A percentile compares a stretch with the other conserved stretches of the same genome.
These are phyloP conservation scores for Sordariomycetes sp. DNA, from an alignment of 2,329 filamentous ascomycete genomes.

Conservation along the genomic window DNA sequence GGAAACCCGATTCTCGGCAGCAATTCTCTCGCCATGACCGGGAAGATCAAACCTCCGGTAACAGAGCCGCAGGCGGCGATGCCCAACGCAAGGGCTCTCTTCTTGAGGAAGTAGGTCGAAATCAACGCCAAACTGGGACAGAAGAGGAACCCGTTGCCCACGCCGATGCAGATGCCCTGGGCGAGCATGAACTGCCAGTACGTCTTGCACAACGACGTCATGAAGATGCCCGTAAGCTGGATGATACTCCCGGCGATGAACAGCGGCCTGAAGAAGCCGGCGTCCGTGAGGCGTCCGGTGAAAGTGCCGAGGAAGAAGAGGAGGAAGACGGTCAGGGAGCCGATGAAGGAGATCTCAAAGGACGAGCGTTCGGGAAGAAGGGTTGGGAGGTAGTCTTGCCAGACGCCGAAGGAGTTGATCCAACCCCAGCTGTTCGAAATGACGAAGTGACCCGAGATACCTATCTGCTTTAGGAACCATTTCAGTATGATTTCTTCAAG, in stretches of 20 bases:
- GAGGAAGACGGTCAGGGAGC: conserved; percentile 43
- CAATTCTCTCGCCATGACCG: conserved; percentile 21
- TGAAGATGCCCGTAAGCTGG: conserved; percentile 38
- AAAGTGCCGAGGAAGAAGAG: conserved; percentile 46
- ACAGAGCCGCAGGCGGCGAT: conserved; percentile 50
- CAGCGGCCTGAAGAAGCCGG: conserved; percentile 38
- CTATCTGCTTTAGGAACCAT: not conserved
- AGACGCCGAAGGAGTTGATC: conserved; percentile 47
- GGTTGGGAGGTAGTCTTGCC: conserved; percentile 42
- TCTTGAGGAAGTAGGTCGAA: conserved; percentile 54
- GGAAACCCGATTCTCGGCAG: conserved; percentile 22
- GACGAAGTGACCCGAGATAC: conserved; percentile 2
- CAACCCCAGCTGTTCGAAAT: conserved; percentile 27
- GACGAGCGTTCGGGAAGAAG: conserved; percentile 25
- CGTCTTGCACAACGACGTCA: conserved; percentile 29
- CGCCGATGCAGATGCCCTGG: conserved; percentile 46
- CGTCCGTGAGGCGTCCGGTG: conserved; percentile 43
- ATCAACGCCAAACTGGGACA: conserved; percentile 55
- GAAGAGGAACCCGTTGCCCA: conserved; percentile 55
- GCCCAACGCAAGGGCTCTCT: conserved; percentile 51
- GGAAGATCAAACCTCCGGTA: conserved; percentile 51
- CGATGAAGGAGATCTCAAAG: conserved; percentile 41
- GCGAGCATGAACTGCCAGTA: conserved; percentile 50
- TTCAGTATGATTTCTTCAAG: not conserved
- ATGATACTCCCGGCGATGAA: conserved; percentile 30